Conservation (phyloP, 2,329 filamentous ascomycete species). For the Dendrostoma leiphaemia region DNA sequence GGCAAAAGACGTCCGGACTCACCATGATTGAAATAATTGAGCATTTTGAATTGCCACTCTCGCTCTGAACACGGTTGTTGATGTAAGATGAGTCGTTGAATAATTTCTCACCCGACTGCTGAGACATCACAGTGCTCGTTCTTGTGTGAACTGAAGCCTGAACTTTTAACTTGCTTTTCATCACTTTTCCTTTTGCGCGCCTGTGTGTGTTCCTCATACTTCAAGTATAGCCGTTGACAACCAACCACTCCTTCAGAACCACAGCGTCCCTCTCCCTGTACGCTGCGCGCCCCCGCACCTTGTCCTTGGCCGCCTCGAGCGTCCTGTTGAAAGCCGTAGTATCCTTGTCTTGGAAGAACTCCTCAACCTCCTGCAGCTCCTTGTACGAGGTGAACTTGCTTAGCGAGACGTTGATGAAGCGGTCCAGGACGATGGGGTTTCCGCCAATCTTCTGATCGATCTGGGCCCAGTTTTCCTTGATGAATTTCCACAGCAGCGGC, state of each 20-base stretch:
- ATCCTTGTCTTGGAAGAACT: conserved; percentile 86
- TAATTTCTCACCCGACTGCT: too few species aligned
- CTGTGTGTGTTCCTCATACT: not conserved
- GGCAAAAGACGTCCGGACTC: not conserved
- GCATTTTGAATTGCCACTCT: too few species aligned
- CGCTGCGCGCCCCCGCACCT: conserved; percentile 75
- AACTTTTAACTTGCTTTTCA: not conserved
- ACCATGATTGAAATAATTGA: not conserved
- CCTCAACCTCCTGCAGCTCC: conserved; percentile 71
- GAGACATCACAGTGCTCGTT: too few species aligned
- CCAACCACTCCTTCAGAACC: conserved; percentile 76
- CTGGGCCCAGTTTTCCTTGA: conserved; percentile 78
- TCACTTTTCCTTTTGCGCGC: not conserved
- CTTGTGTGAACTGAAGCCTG: not conserved
- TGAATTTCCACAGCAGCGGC: conserved; percentile 77
- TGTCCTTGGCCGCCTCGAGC: conserved; percentile 81
- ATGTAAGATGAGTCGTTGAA: too few species aligned
- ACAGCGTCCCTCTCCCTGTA: conserved; percentile 77
- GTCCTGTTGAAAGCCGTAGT: conserved; percentile 84
- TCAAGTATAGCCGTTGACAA: conserved; percentile 40
- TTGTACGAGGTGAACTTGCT: conserved; percentile 73
- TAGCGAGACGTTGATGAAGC: conserved; percentile 77
- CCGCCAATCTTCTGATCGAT: conserved; percentile 67
- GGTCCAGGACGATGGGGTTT: conserved; percentile 86
- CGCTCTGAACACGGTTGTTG: too few species aligned